A percentile compares a stretch with the other conserved stretches of the same genome.
Evolutionary conservation across 805 yeast species (phyloP).

Genomic region (Lipomyces chichibuensis): DNA sequence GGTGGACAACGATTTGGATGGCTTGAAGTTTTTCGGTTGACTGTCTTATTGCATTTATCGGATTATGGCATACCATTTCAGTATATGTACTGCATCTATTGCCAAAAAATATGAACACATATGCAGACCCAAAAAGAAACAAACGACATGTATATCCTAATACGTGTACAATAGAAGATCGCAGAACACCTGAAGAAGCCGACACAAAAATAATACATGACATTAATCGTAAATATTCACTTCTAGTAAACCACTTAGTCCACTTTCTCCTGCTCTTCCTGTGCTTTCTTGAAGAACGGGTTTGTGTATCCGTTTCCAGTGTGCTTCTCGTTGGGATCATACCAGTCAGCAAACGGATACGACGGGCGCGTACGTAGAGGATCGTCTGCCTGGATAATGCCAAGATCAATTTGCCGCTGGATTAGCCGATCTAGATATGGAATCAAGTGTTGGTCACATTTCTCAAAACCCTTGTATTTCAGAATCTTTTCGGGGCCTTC

Average conservation of each 20-base stretch:
- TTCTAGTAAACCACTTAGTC: background rate
- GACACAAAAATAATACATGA: background rate
- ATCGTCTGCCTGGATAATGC: slow-evolving; percentile 57
- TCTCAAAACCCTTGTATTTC: slow-evolving; percentile 64
- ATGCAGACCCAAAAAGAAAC: background rate
- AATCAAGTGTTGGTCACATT: slow-evolving; percentile 61
- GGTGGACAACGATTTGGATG: background rate
- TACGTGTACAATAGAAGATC: background rate
- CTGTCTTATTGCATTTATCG: background rate
- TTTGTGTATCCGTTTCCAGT: slow-evolving; percentile 30
- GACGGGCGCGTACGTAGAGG: slow-evolving; percentile 61
- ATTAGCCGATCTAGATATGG: slow-evolving; percentile 62
- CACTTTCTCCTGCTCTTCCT: background rate
- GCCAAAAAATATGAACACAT: background rate
- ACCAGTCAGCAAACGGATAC: slow-evolving; percentile 45
- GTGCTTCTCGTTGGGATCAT: slow-evolving; percentile 29
- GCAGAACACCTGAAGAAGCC: background rate
- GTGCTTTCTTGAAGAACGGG: slow-evolving; percentile 15
- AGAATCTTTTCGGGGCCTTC: slow-evolving; percentile 70
- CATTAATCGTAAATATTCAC: background rate
- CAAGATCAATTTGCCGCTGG: slow-evolving; percentile 59
- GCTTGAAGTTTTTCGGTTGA: slow-evolving; percentile 1
- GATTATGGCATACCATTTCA: background rate
- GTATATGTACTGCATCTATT: background rate
- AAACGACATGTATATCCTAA: background rate